A percentile compares a stretch with the other conserved stretches of the same genome.
Evolutionary conservation across 2,329 filamentous ascomycete species (phyloP).

Genomic region (Triangularia verruculosa): DNA sequence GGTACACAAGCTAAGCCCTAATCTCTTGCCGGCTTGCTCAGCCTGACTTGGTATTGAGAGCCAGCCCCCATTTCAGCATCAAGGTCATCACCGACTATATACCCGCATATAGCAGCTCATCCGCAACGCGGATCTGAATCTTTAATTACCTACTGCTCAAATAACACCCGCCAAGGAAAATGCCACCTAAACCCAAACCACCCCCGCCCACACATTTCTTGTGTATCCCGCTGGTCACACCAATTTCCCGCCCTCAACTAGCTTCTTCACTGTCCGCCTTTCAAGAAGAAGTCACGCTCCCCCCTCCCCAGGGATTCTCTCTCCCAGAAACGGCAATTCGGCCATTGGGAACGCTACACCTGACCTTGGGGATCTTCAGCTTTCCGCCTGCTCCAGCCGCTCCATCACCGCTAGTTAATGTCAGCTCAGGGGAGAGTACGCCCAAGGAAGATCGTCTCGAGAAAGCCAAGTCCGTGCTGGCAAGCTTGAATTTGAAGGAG

Average conservation of each 20-base stretch:
- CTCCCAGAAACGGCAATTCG: slow-evolving; percentile 68
- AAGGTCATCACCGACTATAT: not conserved
- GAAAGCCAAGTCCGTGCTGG: slow-evolving; percentile 41
- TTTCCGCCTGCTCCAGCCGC: slow-evolving; percentile 44
- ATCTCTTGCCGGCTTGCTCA: not conserved
- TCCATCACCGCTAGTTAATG: not conserved
- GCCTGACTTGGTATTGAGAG: not conserved
- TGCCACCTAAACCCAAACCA: slow-evolving; percentile 20
- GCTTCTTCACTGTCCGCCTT: slow-evolving; percentile 61
- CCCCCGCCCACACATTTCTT: slow-evolving; percentile 64
- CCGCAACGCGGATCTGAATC: too few relatives aligned
- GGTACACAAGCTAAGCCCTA: not conserved
- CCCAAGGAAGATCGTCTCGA: slow-evolving; percentile 33
- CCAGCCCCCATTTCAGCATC: not conserved
- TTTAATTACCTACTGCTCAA: too few relatives aligned
- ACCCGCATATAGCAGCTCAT: not conserved
- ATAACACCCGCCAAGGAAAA: slow-evolving; percentile 5
- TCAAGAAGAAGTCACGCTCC: slow-evolving; percentile 51
- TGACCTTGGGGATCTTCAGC: slow-evolving; percentile 85
- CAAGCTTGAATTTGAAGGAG: slow-evolving; percentile 38
- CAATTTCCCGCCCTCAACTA: slow-evolving; percentile 61
- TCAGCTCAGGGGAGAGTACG: slow-evolving; percentile 32
- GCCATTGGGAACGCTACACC: slow-evolving; percentile 75
- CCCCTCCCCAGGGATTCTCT: slow-evolving; percentile 37
- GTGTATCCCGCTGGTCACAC: slow-evolving; percentile 68